A percentile compares a stretch with the other conserved stretches of the same genome.
Evolutionary conservation across 306 rosid genomes (phyloP).

Genomic region (Albizia julibrissin): DNA sequence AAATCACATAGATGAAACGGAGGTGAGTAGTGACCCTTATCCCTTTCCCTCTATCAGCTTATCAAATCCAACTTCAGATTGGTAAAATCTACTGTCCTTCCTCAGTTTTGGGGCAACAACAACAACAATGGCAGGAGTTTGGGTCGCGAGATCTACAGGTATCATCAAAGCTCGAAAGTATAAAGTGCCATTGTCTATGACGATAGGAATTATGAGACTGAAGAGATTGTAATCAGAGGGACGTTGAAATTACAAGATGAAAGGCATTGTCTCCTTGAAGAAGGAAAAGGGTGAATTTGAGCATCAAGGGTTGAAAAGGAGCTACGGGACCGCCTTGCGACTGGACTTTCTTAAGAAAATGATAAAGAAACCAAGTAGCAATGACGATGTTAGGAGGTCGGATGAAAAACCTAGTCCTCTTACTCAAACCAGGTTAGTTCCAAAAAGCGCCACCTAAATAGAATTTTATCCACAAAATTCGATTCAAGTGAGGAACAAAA

Average conservation of each 20-base stretch:
- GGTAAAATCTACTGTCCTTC: no score
- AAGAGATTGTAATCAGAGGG: slow-evolving; percentile 65
- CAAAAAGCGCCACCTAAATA: no score
- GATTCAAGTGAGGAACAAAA: no score
- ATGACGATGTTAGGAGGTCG: not conserved
- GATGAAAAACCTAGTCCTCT: slow-evolving; percentile 5
- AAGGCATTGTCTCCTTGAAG: slow-evolving; percentile 49
- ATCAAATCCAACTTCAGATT: no score
- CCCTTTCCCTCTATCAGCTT: no score
- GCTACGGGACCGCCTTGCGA: slow-evolving; percentile 18
- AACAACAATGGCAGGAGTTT: no score
- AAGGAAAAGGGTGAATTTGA: not conserved
- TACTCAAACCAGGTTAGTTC: slow-evolving; percentile 4
- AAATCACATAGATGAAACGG: no score
- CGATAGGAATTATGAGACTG: slow-evolving; percentile 61
- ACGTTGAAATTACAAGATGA: slow-evolving; percentile 55
- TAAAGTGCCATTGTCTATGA: slow-evolving; percentile 88
- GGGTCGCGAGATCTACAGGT: no score
- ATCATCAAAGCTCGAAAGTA: no score
- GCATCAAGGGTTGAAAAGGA: not conserved
- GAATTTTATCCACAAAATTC: no score
- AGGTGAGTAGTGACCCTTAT: no score
- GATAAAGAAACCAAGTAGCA: not conserved
- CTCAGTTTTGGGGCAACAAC: no score
- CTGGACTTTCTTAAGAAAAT: not conserved